Evolutionary conservation across 2,329 filamentous ascomycete species (phyloP).

Genomic region (Cordyceps farinosa): DNA sequence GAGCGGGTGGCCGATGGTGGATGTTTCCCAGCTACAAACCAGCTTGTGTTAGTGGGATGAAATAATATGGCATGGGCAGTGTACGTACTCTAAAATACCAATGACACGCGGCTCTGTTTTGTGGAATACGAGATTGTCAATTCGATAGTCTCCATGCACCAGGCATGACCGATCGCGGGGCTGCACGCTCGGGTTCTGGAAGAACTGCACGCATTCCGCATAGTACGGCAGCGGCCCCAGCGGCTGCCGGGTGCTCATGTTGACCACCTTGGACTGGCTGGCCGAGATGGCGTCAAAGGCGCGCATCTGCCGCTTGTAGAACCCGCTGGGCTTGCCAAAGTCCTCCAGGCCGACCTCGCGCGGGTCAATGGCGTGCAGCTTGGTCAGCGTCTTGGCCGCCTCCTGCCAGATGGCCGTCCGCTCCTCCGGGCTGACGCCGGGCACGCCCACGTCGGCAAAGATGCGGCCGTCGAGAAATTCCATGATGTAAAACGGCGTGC

Average conservation of each 20-base stretch:
- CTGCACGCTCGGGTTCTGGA: slow-evolving; percentile 59
- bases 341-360: slow-evolving; percentile 58
- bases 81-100: slow-evolving; percentile 70
- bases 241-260: slow-evolving; percentile 65
- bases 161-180: slow-evolving; percentile 68
- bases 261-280: slow-evolving; percentile 67
- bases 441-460: slow-evolving; percentile 76
- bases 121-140: slow-evolving; percentile 77
- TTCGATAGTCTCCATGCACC: slow-evolving; percentile 87
- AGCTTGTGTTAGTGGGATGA: slow-evolving; percentile 19
- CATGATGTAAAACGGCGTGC: slow-evolving; percentile 91
- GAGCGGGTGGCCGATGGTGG: slow-evolving; percentile 82
- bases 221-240: slow-evolving; percentile 79
- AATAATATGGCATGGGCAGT: background rate
- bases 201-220: slow-evolving; percentile 72
- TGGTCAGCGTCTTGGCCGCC: slow-evolving; percentile 74
- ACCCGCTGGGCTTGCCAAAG: slow-evolving; percentile 67
- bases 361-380: slow-evolving; percentile 69
- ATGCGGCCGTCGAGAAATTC: slow-evolving; percentile 83
- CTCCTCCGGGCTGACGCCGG: slow-evolving; percentile 62
- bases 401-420: slow-evolving; percentile 74
- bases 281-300: slow-evolving; percentile 72
- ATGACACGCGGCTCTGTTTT: slow-evolving; percentile 76
- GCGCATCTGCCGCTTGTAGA: slow-evolving; percentile 78
- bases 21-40: slow-evolving; percentile 73